Evolutionary conservation across 352 stramenopile species (phyloP).

Genomic region (Phytophthora constricta): DNA sequence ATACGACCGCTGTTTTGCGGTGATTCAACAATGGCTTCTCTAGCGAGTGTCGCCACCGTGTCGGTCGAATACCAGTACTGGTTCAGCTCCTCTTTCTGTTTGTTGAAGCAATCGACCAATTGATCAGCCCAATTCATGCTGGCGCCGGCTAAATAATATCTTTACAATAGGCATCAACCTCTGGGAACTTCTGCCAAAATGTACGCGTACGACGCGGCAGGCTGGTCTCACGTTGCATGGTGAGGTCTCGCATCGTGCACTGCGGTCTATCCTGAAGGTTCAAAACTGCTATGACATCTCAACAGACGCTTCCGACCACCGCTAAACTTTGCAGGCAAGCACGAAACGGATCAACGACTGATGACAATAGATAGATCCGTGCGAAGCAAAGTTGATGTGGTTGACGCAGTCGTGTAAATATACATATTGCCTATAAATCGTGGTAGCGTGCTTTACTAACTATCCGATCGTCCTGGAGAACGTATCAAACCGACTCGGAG

Average conservation of each 20-base stretch:
- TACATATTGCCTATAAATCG: no score
- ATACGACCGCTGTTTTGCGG: slow-evolving; percentile 37
- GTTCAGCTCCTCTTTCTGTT: slow-evolving; percentile 94
- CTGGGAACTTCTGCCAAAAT: slow-evolving; percentile 77
- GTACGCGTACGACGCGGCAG: slow-evolving; percentile 27
- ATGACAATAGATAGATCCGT: background rate
- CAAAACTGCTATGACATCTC: slow-evolving; percentile 1
- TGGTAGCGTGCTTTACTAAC: no score
- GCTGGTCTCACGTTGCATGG: slow-evolving; percentile 4
- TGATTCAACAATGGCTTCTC: slow-evolving; percentile 70
- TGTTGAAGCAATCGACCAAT: no score
- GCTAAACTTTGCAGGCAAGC: background rate
- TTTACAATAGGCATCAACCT: slow-evolving; percentile 58
- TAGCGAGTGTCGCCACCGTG: slow-evolving; percentile 84
- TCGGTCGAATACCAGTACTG: slow-evolving; percentile 95
- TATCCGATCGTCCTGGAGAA: slow-evolving; percentile 27
- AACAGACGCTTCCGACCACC: slow-evolving; percentile 21
- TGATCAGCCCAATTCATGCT: no score
- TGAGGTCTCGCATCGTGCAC: slow-evolving; percentile 15
- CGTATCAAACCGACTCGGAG: slow-evolving; percentile 25
- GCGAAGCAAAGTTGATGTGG: background rate
- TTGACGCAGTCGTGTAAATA: no score
- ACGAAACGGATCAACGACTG: slow-evolving; percentile 13
- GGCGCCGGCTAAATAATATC: no score
- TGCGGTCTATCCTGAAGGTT: slow-evolving; percentile 1